phyloP scores from a whole-genome alignment of 1,284 basidiomycete genomes.

The Sanghuangporus sanghuang region DNA sequence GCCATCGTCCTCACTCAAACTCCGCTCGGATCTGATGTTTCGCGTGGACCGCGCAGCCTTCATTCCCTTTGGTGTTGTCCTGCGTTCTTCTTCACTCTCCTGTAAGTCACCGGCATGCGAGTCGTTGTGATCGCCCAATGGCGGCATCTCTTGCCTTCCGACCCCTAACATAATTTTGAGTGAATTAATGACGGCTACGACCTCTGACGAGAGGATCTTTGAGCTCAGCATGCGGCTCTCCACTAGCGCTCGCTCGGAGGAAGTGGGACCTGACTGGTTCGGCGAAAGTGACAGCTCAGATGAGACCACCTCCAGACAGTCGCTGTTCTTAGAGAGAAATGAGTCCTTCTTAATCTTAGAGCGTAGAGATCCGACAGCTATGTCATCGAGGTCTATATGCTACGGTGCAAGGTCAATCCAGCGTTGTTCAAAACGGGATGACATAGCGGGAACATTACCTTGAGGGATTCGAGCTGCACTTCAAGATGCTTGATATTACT shows the following conservation, averaged over 20 bases:
- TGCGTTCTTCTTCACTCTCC: slow-evolving; percentile 23
- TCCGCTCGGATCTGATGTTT: slow-evolving; percentile 25
- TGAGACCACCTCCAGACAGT: slow-evolving; percentile 40
- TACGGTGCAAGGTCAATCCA: slow-evolving; percentile 27
- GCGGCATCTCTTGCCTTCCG: slow-evolving; percentile 20
- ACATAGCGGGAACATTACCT: slow-evolving; percentile 36
- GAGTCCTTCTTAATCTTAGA: slow-evolving; percentile 76
- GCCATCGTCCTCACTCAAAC: slow-evolving; percentile 9
- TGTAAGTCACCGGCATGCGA: slow-evolving; percentile 18
- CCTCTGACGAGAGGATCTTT: slow-evolving; percentile 63
- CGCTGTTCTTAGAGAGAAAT: slow-evolving; percentile 41
- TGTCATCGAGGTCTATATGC: slow-evolving; percentile 53
- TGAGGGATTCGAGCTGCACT: slow-evolving; percentile 61
- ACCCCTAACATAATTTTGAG: slow-evolving; percentile 43
- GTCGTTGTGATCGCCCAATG: slow-evolving; percentile 21
- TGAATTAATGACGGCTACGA: slow-evolving; percentile 48
- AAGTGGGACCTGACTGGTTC: slow-evolving; percentile 26
- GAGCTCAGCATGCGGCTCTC: slow-evolving; percentile 74
- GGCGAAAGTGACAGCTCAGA: slow-evolving; percentile 31
- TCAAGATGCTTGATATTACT: slow-evolving; percentile 47
- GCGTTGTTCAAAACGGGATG: not conserved
- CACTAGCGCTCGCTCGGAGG: slow-evolving; percentile 48
- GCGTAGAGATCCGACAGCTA: slow-evolving; percentile 59
- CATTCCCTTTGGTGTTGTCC: slow-evolving; percentile 23
- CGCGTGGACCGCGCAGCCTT: slow-evolving; percentile 6